Conservation (phyloP, 1,284 basidiomycete genomes). For the Macrocystidia cucumis region DNA sequence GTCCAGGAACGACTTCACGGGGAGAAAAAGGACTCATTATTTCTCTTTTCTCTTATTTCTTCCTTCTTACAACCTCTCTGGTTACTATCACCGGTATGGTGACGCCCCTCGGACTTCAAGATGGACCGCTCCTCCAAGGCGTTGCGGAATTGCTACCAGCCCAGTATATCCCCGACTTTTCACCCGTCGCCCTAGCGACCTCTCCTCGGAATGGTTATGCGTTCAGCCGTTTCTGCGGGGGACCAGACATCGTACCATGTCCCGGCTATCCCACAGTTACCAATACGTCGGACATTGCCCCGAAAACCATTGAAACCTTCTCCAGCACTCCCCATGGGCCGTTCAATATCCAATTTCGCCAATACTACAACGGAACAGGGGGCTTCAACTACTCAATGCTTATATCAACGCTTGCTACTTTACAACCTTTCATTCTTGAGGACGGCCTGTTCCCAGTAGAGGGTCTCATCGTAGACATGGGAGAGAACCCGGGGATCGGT, state of each 20-base stretch:
- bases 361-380: background rate
- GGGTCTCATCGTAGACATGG: background rate
- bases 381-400: background rate
- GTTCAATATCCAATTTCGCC: too few relatives aligned
- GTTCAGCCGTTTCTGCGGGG: conserved; percentile 12
- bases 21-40: conserved; percentile 6
- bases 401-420: background rate
- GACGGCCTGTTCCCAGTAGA: background rate
- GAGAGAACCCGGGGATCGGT: background rate
- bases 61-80: conserved; percentile 9
- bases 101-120: conserved; percentile 13
- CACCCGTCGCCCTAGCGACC: conserved; percentile 12
- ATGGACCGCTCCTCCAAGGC: conserved; percentile 4
- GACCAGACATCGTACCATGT: too few relatives aligned
- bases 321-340: background rate
- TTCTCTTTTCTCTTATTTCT: conserved; percentile 8
- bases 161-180: conserved; percentile 10
- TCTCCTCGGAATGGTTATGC: conserved; percentile 9
- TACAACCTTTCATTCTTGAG: background rate
- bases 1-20: conserved; percentile 7
- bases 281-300: background rate
- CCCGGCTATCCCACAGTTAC: background rate
- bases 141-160: conserved; percentile 4
- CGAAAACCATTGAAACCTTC: background rate
- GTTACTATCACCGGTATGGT: conserved; percentile 12